Base-by-base conservation (phyloP, 169 alveolate genomes). In the Eimeria falciformis region DNA sequence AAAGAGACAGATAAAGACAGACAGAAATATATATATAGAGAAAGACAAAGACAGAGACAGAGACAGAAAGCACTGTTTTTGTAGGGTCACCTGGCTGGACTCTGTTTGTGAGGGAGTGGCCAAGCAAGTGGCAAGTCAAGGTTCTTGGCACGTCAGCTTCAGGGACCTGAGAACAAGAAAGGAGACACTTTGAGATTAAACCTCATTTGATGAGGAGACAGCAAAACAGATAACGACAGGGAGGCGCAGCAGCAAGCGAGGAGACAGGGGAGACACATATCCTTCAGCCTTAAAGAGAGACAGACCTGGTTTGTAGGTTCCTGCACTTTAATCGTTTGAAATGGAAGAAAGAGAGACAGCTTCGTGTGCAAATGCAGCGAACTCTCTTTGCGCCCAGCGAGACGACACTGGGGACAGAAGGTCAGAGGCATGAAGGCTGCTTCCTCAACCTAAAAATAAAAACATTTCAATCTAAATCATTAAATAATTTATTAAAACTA, bases 141-240 rank as follows among this genome's bases (percentile, higher is more conserved):
- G 85, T 50, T 4, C 92, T 83, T 0, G 92, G 92, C 25, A 86
- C 92, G 40, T 86, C 92, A 1, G 87, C 92, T 18, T 86, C 92
- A 6, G 92, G 92, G 23, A 86, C 65, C 56, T 86, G 92, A n/a
- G 79, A 14, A 14, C 50, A 9, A 14, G 23, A 29, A 33, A 68
- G 14, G 14, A 29, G 50, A 33, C 79, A 9, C 14, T 68, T 68
- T 7, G 37, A 29, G 79, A 68, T 14, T 9, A 33, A 27, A 33
- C 7, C 14, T 7, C 23, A 68, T 12, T 68, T 68, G 7, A 9
- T 7, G 14, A 50, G 58, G 62, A 53, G 62, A 53, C 62, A 53
- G 62, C 17, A 53, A 53, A 53, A 53, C 17, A 53, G 17, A 53
- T 9, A 53, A 17, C n/a, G 17, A 17, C 9, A 9, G 17, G 62